phyloP scores from a whole-genome alignment of 352 stramenopile species.

The Phytophthora podocarpi region DNA sequence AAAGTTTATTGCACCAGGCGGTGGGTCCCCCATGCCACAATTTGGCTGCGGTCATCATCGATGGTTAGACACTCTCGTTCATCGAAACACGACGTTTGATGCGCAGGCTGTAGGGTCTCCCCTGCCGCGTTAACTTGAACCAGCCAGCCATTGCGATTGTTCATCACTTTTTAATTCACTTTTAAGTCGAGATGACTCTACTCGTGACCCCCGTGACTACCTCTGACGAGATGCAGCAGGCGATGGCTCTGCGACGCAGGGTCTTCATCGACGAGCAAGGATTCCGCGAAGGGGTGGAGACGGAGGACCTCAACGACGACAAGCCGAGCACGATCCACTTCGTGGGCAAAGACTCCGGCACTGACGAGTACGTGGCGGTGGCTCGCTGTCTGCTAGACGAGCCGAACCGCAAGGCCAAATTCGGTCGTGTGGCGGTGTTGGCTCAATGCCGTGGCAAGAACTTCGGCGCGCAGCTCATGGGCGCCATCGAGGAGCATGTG shows the following conservation, averaged over 20 bases:
- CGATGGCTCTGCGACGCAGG: conserved; percentile 45
- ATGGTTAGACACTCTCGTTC: conserved; percentile 14
- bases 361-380: conserved; percentile 65
- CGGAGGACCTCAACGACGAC: conserved; percentile 49
- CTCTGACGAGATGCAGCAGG: conserved; percentile 46
- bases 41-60: not conserved
- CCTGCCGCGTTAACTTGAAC: not conserved
- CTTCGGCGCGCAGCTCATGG: conserved; percentile 60
- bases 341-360: conserved; percentile 59
- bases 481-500: conserved; percentile 51
- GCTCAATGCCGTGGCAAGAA: conserved; percentile 62
- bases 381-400: conserved; percentile 50
- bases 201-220: conserved; percentile 49
- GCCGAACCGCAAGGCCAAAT: conserved; percentile 52
- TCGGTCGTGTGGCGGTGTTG: conserved; percentile 68
- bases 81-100: conserved; percentile 29
- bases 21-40: no score
- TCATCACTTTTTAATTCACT: conserved; percentile 20
- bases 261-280: conserved; percentile 72
- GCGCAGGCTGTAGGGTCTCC: no score
- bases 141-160: no score
- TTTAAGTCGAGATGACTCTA: conserved; percentile 36
- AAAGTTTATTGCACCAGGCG: no score
- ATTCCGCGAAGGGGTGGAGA: conserved; percentile 45
- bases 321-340: conserved; percentile 64